Evolutionary conservation across 768 basidiomycete species (phyloP).

Genomic region (Heimioporus sp.): DNA sequence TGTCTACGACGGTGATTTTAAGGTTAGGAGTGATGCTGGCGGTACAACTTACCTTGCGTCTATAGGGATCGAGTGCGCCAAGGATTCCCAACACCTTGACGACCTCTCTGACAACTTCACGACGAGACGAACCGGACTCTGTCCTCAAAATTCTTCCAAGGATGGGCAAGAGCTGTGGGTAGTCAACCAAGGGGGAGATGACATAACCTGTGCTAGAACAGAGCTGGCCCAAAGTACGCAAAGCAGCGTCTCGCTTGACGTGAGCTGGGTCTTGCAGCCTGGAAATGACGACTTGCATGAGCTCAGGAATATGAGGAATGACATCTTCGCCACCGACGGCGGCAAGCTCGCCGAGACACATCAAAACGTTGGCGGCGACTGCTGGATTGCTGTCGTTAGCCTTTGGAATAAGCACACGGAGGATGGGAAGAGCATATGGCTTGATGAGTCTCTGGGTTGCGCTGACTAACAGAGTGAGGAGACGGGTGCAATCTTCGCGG

Average conservation of each 20-base stretch:
- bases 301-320: constrained; percentile 72
- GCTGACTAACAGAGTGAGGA: constrained; percentile 85
- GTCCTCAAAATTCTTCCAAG: constrained; percentile 83
- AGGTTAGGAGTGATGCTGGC: neutral
- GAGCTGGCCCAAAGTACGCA: constrained; percentile 92
- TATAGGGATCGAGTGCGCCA: constrained; percentile 94
- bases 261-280: constrained; percentile 88
- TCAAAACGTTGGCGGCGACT: constrained; percentile 89
- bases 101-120: constrained; percentile 92
- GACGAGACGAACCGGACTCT: constrained; percentile 69
- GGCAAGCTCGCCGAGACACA: constrained; percentile 92
- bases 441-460: constrained; percentile 94
- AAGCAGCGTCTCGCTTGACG: constrained; percentile 88
- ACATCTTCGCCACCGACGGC: constrained; percentile 94
- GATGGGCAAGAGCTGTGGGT: constrained; percentile 86
- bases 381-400: constrained; percentile 82
- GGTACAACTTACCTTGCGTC: constrained; percentile 67
- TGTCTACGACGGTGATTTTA: constrained; percentile 34
- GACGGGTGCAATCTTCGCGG: constrained; percentile 88
- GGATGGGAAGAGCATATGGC: constrained; percentile 91
- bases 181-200: constrained; percentile 83
- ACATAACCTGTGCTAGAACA: constrained; percentile 96
- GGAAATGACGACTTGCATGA: constrained; percentile 88
- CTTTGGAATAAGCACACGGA: constrained; percentile 88
- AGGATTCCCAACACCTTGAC: constrained; percentile 95